Evolutionary conservation across 164 flowering plant species (phyloP), one percentile per base, ranked within the genome.

Genomic region (Aristolochia californica): DNA sequence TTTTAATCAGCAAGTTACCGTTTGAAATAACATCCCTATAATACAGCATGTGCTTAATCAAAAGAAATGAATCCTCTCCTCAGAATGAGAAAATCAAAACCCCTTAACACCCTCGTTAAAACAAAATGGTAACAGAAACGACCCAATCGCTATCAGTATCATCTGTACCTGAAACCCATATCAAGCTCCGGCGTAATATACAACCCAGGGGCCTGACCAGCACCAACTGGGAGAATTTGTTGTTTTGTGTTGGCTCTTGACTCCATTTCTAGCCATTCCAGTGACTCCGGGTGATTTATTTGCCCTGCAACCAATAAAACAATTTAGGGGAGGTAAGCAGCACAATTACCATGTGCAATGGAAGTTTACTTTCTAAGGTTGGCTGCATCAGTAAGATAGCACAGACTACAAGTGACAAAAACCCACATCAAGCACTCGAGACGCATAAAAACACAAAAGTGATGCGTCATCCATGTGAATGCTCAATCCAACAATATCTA

Each of bases 211-310:
- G 66, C 54, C 45, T 63, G 85, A 28, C 74, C 76, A 26, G 66
- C 65, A 13, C 76, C 65, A 23, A 71, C 65, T 11, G 77, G 79
- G 56, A 68, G 72, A 57, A 70, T 69, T 62, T 78, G 91, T 59
- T 78, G 91, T 68, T 83, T 91, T n/a, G n/a, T n/a, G n/a, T n/a
- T n/a, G 45, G 82, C 76, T 60, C 91, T 70, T 34, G 67, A 68
- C 58, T 90, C 91, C 91, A 50, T 22, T 50, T 50, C 54, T 12
- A 88, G 75, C 75, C 84, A 78, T 49, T 85, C 88, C 24, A 85
- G 56, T n/a, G 80, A 78, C 18, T 82, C 94, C 4, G 89, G 85
- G 55, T 83, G 79, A 68, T 71, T 76, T 59, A 61, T 67, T 58
- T 74, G 75, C 30, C 68, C 72, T 22, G 47, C 54, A 17, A 53